Evolutionary conservation across 495 filamentous ascomycete species (phyloP).

Genomic region (Talaromyces liani): DNA sequence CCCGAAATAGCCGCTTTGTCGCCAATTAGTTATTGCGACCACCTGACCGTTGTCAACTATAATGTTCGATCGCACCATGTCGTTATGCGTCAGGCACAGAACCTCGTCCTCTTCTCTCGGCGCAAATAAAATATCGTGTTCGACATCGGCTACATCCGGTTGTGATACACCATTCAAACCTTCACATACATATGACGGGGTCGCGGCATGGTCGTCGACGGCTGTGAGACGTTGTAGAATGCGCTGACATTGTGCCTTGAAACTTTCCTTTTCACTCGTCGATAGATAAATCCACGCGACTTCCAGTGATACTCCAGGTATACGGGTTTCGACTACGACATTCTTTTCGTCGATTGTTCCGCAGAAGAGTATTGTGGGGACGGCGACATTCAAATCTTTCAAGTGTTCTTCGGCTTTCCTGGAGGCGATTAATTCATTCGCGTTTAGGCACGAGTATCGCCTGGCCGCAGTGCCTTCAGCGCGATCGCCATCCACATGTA

Average conservation of each 20-base stretch:
- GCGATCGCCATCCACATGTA: conserved; percentile 29
- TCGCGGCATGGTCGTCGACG: conserved; percentile 18
- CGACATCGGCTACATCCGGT: conserved; percentile 17
- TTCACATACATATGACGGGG: conserved; percentile 31
- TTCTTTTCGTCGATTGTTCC: conserved; percentile 34
- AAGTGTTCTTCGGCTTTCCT: conserved; percentile 31
- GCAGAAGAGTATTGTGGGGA: conserved; percentile 34
- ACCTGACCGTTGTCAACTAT: conserved; percentile 30
- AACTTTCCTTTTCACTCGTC: conserved; percentile 19
- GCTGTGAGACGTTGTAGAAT: conserved; percentile 23
- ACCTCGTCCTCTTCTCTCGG: conserved; percentile 19
- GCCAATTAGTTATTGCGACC: conserved; percentile 34
- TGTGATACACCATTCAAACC: conserved; percentile 27
- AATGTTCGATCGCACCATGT: conserved; percentile 31
- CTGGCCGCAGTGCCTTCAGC: conserved; percentile 19
- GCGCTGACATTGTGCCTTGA: conserved; percentile 33
- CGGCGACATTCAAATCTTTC: conserved; percentile 24
- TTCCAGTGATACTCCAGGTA: conserved; percentile 37
- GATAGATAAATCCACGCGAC: conserved; percentile 36
- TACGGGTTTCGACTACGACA: conserved; percentile 33
- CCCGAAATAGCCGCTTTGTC: conserved; percentile 38
- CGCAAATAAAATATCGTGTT: conserved; percentile 29
- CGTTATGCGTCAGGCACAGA: conserved; percentile 29
- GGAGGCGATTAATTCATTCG: conserved; percentile 32
- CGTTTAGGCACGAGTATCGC: conserved; percentile 52